Evolutionary conservation across 2,329 filamentous ascomycete species (phyloP), one percentile per base, ranked within the genome.

Genomic region (Hypoxylon sp.): DNA sequence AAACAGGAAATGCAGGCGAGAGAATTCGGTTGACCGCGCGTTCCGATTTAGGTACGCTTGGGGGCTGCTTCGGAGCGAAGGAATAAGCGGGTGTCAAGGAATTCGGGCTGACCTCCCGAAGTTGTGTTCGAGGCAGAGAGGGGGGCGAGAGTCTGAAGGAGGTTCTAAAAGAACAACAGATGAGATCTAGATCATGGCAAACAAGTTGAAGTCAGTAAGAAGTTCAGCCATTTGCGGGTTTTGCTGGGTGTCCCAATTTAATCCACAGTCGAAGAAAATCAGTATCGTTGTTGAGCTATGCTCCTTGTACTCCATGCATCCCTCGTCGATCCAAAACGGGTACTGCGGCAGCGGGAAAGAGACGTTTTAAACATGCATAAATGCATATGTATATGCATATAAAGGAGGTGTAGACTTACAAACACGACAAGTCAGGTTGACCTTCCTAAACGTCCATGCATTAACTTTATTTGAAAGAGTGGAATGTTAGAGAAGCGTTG

Each of bases 271-370:
- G 23, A 57, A 58, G 14, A 53, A 58, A 57, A 59, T 14, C 51
- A 52, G 21, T 48, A 45, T 65, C 66, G 63, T 67, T 67, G 67
- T 70, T 70, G 67, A 70, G 67, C 58, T 63, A 34, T 41, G 32
- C 21, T 50, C 53, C 48, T 38, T 49, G 38, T 43, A 7, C 38
- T 19, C 17, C 38, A 17, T 43, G 9, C 32, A 30, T 30, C 45
- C 28, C 32, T 32, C 60, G 60, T 63, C 50, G 34, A 64, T 60
- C 66, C 66, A 13, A 63, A 46, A 61, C 53, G 62, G 58, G 65
- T 61, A 50, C 46, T 60, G 43, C 53, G 58, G 64, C 45, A 65
- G 28, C n/a, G 48, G 38, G 36, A 23, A 46, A 52, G 58, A 49
- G 55, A 36, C 32, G 38, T 59, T 55, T 7, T 50, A 55, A 36